Percentiles rank a stretch among this genome's conserved stretches.
phyloP scores from a whole-genome alignment of 192 early-diverging fungal species.

The Dispira simplex region DNA sequence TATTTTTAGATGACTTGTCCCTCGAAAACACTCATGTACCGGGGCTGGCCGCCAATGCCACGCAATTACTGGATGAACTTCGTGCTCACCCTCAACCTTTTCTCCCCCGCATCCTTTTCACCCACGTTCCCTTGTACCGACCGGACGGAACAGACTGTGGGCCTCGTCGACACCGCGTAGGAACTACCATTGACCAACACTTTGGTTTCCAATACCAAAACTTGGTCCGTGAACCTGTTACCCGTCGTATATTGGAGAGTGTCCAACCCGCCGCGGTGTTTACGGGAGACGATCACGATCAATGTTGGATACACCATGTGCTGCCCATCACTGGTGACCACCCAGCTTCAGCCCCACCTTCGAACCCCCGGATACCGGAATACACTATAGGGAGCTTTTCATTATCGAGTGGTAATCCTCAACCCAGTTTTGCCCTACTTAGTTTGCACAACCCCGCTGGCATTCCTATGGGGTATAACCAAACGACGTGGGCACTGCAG shows the following conservation, averaged over 20 bases:
- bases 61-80: constrained; percentile 13
- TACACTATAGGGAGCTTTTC: constrained; percentile 48
- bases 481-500: constrained; percentile 20
- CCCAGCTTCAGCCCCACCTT: neutral
- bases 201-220: constrained; percentile 83
- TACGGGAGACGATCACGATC: constrained; percentile 92
- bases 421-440: constrained; percentile 39
- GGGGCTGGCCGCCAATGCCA: constrained; percentile 5
- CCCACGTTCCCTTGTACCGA: constrained; percentile 78
- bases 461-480: too few species aligned
- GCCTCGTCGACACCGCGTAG: constrained; percentile 28
- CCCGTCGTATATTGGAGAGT: constrained; percentile 33
- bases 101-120: constrained; percentile 48
- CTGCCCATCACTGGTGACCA: neutral
- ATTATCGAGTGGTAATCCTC: constrained; percentile 34
- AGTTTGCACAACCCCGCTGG: constrained; percentile 19
- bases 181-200: constrained; percentile 32
- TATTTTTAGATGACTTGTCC: constrained; percentile 65
- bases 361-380: constrained; percentile 15
- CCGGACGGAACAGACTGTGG: constrained; percentile 55
- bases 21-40: constrained; percentile 24
- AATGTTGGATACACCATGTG: constrained; percentile 47
- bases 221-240: constrained; percentile 41
- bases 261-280: constrained; percentile 57
- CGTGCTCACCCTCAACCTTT: constrained; percentile 9